Conservation (phyloP, 2,329 filamentous ascomycete genomes). For the Epichloe uncinata region DNA sequence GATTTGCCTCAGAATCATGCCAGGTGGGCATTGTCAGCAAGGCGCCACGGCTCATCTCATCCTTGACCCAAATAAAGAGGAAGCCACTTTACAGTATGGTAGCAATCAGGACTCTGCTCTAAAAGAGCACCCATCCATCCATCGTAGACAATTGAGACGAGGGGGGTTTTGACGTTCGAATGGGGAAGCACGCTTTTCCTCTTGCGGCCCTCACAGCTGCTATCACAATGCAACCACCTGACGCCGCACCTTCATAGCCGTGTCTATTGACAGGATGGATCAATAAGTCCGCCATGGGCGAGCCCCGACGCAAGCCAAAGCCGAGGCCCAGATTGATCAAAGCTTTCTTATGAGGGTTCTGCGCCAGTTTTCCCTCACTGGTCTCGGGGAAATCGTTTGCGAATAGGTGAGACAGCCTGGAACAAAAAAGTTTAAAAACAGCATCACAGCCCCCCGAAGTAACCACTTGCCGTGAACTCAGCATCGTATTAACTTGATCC, state of each 20-base stretch:
- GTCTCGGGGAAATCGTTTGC: not conserved
- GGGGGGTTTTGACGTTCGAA: not conserved
- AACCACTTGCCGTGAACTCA: not conserved
- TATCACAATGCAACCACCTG: not conserved
- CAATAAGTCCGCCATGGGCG: not conserved
- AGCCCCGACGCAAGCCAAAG: not conserved
- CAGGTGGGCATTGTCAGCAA: not conserved
- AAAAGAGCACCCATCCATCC: too few relatives aligned
- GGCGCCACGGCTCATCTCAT: not conserved
- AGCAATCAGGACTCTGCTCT: too few relatives aligned
- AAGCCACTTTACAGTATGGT: too few relatives aligned
- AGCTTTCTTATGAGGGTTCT: not conserved
- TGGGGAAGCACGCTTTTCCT: not conserved
- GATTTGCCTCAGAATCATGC: not conserved
- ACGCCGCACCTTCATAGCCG: not conserved
- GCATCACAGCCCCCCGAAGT: not conserved
- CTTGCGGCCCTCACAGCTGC: not conserved
- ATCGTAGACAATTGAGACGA: too few relatives aligned
- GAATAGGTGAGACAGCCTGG: not conserved
- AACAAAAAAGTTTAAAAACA: not conserved
- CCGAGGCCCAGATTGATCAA: not conserved
- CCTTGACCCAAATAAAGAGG: too few relatives aligned
- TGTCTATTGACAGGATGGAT: conserved; percentile 1
- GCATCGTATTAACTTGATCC: not conserved
- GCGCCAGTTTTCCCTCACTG: not conserved